A percentile compares a stretch with the other conserved stretches of the same genome.
phyloP scores from a whole-genome alignment of 176 grass and related monocot genomes.

The bread wheat (Triticum aestivum) region IWGSC_CS_RefSeq_v2.1 NC_057799.1:10557728-10558227 shows the following conservation, averaged over 20 bases:
- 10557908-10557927: background rate
- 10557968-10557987: background rate
- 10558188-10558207: background rate
- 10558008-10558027: background rate
- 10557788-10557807: background rate
- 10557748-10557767: background rate
- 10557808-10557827: background rate
- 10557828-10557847: background rate
- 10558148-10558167: background rate
- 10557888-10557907: background rate
- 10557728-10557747: background rate
- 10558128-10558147: background rate
- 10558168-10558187: background rate
- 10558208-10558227: background rate
- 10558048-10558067: background rate
- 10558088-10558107: background rate
- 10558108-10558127: background rate
- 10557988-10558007: background rate
- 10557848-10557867: background rate
- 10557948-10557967: background rate
- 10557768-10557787: background rate
- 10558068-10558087: constrained; percentile 2
- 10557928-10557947: background rate
- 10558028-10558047: background rate
- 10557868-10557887: background rate